A percentile compares a stretch with the other conserved stretches of the same genome.
Conservation (phyloP, 768 basidiomycete genomes). For the Epithele typhae region DNA sequence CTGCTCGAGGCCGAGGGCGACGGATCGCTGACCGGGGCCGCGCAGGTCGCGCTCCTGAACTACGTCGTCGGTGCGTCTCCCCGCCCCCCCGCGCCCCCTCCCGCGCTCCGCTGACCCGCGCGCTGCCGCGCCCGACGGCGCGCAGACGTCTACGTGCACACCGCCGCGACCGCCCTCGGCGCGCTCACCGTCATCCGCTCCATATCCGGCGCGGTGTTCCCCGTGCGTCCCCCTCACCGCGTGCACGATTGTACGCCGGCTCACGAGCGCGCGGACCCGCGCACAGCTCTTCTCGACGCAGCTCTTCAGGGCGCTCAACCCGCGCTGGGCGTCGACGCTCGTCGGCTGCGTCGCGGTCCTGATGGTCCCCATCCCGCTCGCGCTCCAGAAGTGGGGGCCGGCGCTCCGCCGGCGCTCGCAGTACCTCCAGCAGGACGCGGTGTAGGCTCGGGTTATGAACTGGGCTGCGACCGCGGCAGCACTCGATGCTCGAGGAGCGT, state of each 20-base stretch:
- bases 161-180: slow-evolving; percentile 55
- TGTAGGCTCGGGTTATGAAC: too few species aligned
- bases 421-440: too few species aligned
- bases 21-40: too few species aligned
- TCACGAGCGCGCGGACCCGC: too few species aligned
- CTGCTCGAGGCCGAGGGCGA: too few species aligned
- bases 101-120: too few species aligned
- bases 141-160: slow-evolving; percentile 43
- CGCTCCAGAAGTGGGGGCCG: slow-evolving; percentile 20
- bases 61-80: slow-evolving; percentile 52
- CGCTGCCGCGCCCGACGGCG: too few species aligned
- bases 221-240: slow-evolving; percentile 8
- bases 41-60: slow-evolving; percentile 26
- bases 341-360: slow-evolving; percentile 46
- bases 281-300: slow-evolving; percentile 45
- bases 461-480: too few species aligned
- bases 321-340: slow-evolving; percentile 57
- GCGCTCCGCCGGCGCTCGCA: too few species aligned
- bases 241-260: too few species aligned
- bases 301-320: slow-evolving; percentile 47
- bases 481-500: too few species aligned
- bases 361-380: slow-evolving; percentile 40
- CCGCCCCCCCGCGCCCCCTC: too few species aligned
- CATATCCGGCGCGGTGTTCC: slow-evolving; percentile 38
- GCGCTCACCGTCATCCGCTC: slow-evolving; percentile 50